Conservation (phyloP, 257 asterid genomes). For the Gardenia jasminoides region DNA sequence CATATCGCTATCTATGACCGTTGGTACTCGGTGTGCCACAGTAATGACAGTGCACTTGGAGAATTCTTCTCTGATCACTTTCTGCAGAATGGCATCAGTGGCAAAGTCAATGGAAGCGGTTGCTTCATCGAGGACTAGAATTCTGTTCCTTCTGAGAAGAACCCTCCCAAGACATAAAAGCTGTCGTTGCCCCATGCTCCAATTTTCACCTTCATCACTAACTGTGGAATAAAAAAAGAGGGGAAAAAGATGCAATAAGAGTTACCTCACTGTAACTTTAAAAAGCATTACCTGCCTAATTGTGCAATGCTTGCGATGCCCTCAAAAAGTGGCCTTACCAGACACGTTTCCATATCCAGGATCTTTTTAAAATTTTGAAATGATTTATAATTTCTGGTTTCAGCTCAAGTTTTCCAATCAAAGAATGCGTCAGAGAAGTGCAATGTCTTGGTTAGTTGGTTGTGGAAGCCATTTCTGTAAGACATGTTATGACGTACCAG, state of each 20-base stretch:
- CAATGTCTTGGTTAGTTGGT: too few species aligned
- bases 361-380: neutral
- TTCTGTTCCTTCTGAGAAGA: slow-evolving; percentile 53
- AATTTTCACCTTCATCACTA: slow-evolving; percentile 84
- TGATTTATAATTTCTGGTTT: too few species aligned
- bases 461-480: neutral
- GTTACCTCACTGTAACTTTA: too few species aligned
- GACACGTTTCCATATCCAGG: too few species aligned
- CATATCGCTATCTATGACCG: slow-evolving; percentile 82
- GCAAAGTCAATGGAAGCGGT: slow-evolving; percentile 87
- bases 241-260: too few species aligned
- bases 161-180: slow-evolving; percentile 86
- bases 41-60: slow-evolving; percentile 62
- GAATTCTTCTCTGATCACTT: slow-evolving; percentile 67
- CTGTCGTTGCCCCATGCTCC: slow-evolving; percentile 95
- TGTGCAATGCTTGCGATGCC: too few species aligned
- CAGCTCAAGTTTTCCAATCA: neutral
- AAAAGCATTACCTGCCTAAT: too few species aligned
- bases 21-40: slow-evolving; percentile 87
- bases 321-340: too few species aligned
- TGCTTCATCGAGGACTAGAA: slow-evolving; percentile 84
- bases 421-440: too few species aligned
- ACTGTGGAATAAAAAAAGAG: slow-evolving; percentile 34
- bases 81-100: slow-evolving; percentile 73
- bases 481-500: slow-evolving; percentile 38